Percentiles rank a stretch among this genome's conserved stretches.
Conservation (phyloP, 345 rosid species). For the Viola odorata region DNA sequence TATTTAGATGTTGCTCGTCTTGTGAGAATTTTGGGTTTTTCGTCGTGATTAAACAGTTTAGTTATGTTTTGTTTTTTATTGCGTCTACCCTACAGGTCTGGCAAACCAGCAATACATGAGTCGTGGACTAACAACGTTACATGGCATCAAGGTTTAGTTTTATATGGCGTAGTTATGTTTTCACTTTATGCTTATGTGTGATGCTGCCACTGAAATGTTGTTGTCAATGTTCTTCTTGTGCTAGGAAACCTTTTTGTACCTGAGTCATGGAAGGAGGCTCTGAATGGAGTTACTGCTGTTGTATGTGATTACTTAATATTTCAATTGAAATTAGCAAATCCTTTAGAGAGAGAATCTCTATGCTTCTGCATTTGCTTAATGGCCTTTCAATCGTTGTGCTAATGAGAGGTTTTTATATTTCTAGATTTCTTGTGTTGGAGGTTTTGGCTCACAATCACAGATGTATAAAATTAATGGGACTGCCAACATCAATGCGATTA, state of each 20-base stretch:
- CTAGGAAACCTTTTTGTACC: constrained; percentile 78
- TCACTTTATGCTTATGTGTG: background rate
- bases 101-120: constrained; percentile 63
- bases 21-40: background rate
- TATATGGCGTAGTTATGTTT: background rate
- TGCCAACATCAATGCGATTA: constrained; percentile 86
- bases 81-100: constrained; percentile 53
- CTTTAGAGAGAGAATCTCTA: background rate
- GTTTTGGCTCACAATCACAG: constrained; percentile 86
- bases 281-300: constrained; percentile 75
- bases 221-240: constrained; percentile 3
- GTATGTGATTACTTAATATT: constrained; percentile 39
- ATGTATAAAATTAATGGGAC: constrained; percentile 98
- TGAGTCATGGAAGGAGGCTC: constrained; percentile 77
- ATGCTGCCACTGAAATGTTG: constrained; percentile 4
- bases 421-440: constrained; percentile 93
- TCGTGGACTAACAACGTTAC: constrained; percentile 68
- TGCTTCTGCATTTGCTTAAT: constrained; percentile 9
- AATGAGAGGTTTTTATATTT: constrained; percentile 11
- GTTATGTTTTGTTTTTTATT: background rate
- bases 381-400: constrained; percentile 8
- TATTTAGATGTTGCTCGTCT: too few species aligned
- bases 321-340: too few species aligned
- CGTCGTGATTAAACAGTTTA: background rate
- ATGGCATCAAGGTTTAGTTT: constrained; percentile 78